Percentiles rank a stretch among this genome's conserved stretches.
These are phyloP conservation scores for Phialemoniopsis sp. DNA, from an alignment of 2,329 filamentous ascomycete genomes.

Conservation along the genomic window DNA sequence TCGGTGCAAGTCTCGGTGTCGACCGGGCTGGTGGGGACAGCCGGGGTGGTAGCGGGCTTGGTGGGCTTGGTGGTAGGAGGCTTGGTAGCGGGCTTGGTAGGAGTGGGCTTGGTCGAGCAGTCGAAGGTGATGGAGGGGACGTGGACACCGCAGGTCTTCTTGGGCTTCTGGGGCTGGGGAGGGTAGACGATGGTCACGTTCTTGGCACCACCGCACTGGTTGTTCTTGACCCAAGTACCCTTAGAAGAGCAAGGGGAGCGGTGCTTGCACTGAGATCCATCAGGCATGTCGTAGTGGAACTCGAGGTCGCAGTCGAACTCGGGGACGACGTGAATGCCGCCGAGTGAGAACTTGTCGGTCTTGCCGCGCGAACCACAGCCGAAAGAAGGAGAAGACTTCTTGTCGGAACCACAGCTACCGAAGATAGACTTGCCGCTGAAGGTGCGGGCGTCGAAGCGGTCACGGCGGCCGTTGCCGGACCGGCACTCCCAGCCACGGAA, in stretches of 20 bases:
- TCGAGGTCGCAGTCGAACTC: constrained; percentile 76
- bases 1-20: constrained; percentile 7
- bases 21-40: constrained; percentile 9
- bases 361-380: constrained; percentile 37
- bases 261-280: constrained; percentile 79
- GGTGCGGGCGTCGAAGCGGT: constrained; percentile 46
- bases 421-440: constrained; percentile 57
- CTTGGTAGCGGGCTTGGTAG: constrained; percentile 22
- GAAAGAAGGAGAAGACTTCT: constrained; percentile 53
- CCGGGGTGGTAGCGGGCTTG: constrained; percentile 5
- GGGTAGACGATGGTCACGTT: constrained; percentile 70
- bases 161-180: constrained; percentile 50
- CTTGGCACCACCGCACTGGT: constrained; percentile 87
- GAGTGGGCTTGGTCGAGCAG: constrained; percentile 43
- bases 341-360: constrained; percentile 67
- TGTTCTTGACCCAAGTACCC: constrained; percentile 73
- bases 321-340: constrained; percentile 66
- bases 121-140: constrained; percentile 74
- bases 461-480: constrained; percentile 53
- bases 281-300: constrained; percentile 83
- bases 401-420: constrained; percentile 44
- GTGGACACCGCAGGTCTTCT: constrained; percentile 63
- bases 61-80: constrained; percentile 13
- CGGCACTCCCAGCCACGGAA: constrained; percentile 72
- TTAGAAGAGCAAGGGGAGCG: constrained; percentile 61